A percentile compares a stretch with the other conserved stretches of the same genome.
These are phyloP conservation scores for Astrocystis sublimbata DNA, from an alignment of 495 filamentous ascomycete genomes.

Conservation along the genomic window DNA sequence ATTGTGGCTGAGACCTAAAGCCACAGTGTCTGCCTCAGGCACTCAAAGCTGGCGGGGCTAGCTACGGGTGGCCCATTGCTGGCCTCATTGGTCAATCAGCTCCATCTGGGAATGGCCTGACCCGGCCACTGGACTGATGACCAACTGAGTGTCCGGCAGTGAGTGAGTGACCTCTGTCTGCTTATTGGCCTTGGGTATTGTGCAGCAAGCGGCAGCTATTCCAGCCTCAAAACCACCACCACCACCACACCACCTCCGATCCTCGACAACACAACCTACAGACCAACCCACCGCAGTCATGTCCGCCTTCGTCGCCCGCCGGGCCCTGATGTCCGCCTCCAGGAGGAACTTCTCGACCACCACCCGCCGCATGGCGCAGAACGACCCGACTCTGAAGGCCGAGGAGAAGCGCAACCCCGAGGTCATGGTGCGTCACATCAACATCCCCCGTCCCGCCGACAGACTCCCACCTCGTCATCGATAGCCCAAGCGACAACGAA, in stretches of 20 bases:
- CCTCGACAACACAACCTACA: neutral
- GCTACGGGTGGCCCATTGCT: neutral
- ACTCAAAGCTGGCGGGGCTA: neutral
- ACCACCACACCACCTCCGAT: neutral
- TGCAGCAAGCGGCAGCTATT: too few relatives aligned
- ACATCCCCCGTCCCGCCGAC: conserved; percentile 1
- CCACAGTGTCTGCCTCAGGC: neutral
- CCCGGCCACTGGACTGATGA: neutral
- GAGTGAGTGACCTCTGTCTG: too few relatives aligned
- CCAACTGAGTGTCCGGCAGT: neutral
- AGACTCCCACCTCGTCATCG: neutral
- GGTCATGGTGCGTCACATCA: conserved; percentile 47
- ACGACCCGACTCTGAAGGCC: conserved; percentile 45
- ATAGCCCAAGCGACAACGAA: neutral
- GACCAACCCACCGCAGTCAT: conserved; percentile 31
- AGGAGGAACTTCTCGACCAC: conserved; percentile 43
- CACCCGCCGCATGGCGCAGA: conserved; percentile 41
- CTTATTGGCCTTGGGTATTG: too few relatives aligned
- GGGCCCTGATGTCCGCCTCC: conserved; percentile 32
- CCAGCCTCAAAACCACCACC: neutral
- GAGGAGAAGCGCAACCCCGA: conserved; percentile 57
- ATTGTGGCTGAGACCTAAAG: too few relatives aligned
- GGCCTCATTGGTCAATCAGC: conserved; percentile 15
- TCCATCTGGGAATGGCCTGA: conserved; percentile 13
- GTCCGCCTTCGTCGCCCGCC: conserved; percentile 50